phyloP scores from a whole-genome alignment of 2,329 filamentous ascomycete genomes.

The Venturia nashicola region DNA sequence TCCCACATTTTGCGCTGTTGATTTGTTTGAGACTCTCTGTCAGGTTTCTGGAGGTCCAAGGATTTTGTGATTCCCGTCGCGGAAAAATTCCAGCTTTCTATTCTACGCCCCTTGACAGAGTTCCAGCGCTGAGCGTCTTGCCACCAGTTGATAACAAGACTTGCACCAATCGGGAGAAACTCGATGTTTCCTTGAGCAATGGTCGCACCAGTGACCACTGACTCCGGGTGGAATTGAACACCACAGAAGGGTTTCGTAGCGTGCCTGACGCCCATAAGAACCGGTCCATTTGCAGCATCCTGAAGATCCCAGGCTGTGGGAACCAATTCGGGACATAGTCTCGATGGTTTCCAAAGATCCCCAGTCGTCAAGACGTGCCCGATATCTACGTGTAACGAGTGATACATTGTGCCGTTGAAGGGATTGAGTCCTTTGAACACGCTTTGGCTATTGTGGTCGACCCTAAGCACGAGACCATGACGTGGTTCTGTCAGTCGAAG shows the following conservation, averaged over 20 bases:
- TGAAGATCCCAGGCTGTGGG: slow-evolving; percentile 37
- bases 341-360: slow-evolving; percentile 26
- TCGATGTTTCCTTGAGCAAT: neutral
- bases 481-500: slow-evolving; percentile 57
- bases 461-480: slow-evolving; percentile 66
- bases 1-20: neutral
- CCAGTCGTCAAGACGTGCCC: neutral
- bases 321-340: slow-evolving; percentile 24
- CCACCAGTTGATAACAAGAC: slow-evolving; percentile 68
- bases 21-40: neutral
- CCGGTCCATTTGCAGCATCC: slow-evolving; percentile 34
- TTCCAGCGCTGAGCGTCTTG: slow-evolving; percentile 48
- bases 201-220: slow-evolving; percentile 62
- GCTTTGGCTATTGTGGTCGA: slow-evolving; percentile 48
- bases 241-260: slow-evolving; percentile 64
- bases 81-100: neutral
- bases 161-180: slow-evolving; percentile 31
- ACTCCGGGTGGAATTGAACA: slow-evolving; percentile 85
- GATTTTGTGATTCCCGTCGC: neutral
- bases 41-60: neutral
- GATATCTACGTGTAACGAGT: slow-evolving; percentile 38
- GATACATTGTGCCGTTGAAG: slow-evolving; percentile 66
- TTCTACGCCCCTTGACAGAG: slow-evolving; percentile 9
- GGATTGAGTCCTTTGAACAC: slow-evolving; percentile 51
- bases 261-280: slow-evolving; percentile 71